These are phyloP conservation scores for Suillus tomentosus DNA, from an alignment of 768 basidiomycete genomes.

Conservation along the genomic window DNA sequence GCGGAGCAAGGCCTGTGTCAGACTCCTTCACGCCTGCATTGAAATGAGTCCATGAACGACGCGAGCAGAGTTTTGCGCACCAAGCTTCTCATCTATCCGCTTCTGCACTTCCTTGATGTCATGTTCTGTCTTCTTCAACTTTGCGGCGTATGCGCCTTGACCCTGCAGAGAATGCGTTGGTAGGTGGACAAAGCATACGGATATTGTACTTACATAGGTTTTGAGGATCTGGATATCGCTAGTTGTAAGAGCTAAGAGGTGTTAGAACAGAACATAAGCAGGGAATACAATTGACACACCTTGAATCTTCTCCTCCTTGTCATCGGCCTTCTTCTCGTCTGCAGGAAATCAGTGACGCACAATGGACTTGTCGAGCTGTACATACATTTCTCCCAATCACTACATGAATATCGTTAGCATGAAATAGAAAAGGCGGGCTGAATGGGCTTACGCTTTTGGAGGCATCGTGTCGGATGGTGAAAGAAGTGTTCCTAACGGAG, in stretches of 20 bases:
- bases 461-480: slow-evolving; percentile 59
- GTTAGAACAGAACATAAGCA: slow-evolving; percentile 14
- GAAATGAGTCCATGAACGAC: not conserved
- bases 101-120: slow-evolving; percentile 98
- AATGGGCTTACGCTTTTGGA: slow-evolving; percentile 85
- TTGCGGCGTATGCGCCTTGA: slow-evolving; percentile 94
- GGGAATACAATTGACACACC: slow-evolving; percentile 45
- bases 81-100: slow-evolving; percentile 96
- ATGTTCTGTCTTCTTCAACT: slow-evolving; percentile 83
- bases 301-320: slow-evolving; percentile 92
- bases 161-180: slow-evolving; percentile 54
- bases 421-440: not conserved
- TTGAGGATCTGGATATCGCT: slow-evolving; percentile 99
- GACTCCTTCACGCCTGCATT: slow-evolving; percentile 89
- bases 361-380: slow-evolving; percentile 12
- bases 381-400: slow-evolving; percentile 99
- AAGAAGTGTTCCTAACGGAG: slow-evolving; percentile 22
- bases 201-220: slow-evolving; percentile 74
- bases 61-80: slow-evolving; percentile 38
- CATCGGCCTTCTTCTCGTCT: slow-evolving; percentile 87
- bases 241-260: slow-evolving; percentile 80
- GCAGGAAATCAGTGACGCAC: slow-evolving; percentile 13
- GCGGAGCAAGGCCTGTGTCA: slow-evolving; percentile 95
- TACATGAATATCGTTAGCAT: slow-evolving; percentile 35
- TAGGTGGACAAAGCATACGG: slow-evolving; percentile 1